Evolutionary conservation across 1,139 yeast species (phyloP).

Genomic region (Pneumocystis oryctolagi): DNA sequence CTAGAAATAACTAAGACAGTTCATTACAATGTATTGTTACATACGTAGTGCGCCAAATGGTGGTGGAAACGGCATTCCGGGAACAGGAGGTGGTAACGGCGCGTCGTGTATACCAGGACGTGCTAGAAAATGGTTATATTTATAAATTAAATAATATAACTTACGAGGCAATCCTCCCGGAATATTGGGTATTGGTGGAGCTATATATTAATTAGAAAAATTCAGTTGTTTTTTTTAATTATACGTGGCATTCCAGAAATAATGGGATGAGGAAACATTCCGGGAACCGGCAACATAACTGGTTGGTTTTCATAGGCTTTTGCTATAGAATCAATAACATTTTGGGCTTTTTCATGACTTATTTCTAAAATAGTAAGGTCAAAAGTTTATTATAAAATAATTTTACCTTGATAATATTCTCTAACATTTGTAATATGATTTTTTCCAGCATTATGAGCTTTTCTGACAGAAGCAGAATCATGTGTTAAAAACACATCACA

Average conservation of each 20-base stretch:
- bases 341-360: constrained; percentile 18
- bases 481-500: constrained; percentile 77
- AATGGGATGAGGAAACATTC: constrained; percentile 4
- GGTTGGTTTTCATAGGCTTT: constrained; percentile 12
- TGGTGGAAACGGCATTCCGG: constrained; percentile 19
- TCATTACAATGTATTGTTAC: background rate
- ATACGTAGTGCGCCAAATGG: constrained; percentile 10
- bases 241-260: constrained; percentile 6
- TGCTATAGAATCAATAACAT: constrained; percentile 13
- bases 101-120: background rate
- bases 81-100: constrained; percentile 16
- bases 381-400: background rate
- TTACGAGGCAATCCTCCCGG: constrained; percentile 6
- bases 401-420: constrained; percentile 50
- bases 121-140: background rate
- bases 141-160: constrained; percentile 13
- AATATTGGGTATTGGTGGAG: constrained; percentile 13
- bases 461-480: constrained; percentile 74
- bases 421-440: constrained; percentile 64
- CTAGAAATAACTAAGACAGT: constrained; percentile 6
- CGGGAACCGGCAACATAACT: constrained; percentile 17
- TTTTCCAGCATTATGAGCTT: constrained; percentile 66
- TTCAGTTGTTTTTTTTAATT: background rate
- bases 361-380: constrained; percentile 12
- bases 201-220: constrained; percentile 16